Percentiles rank a stretch among this genome's conserved stretches.
Evolutionary conservation across 345 rosid species (phyloP).

Genomic region (Boechera stricta): DNA sequence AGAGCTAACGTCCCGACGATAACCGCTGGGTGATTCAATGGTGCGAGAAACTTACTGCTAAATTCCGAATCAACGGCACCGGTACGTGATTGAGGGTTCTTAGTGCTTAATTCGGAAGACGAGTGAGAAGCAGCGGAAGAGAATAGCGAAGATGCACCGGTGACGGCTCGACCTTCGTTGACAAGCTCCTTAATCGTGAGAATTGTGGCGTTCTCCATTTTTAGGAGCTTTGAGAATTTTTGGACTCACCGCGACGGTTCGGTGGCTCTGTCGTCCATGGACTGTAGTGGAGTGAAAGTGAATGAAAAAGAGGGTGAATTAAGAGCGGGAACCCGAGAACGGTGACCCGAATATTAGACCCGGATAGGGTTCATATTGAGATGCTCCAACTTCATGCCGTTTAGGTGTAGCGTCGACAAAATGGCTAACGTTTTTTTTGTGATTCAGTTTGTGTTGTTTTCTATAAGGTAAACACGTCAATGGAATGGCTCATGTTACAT

Average conservation of each 20-base stretch:
- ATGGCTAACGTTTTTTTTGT: not conserved
- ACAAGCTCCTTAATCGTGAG: slow-evolving; percentile 62
- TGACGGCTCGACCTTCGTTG: slow-evolving; percentile 49
- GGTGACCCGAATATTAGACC: slow-evolving; percentile 18
- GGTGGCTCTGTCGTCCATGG: slow-evolving; percentile 15
- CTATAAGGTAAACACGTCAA: too few species aligned
- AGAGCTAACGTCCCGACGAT: slow-evolving; percentile 68
- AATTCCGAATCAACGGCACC: slow-evolving; percentile 25
- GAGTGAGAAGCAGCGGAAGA: slow-evolving; percentile 30
- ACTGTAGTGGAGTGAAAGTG: slow-evolving; percentile 6
- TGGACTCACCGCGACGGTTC: slow-evolving; percentile 15
- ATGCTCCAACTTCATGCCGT: slow-evolving; percentile 14
- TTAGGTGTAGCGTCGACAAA: not conserved
- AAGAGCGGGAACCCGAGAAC: slow-evolving; percentile 42
- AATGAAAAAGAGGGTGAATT: not conserved
- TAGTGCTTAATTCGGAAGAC: slow-evolving; percentile 27
- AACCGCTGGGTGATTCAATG: slow-evolving; percentile 52
- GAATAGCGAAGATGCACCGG: slow-evolving; percentile 61
- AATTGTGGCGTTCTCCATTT: slow-evolving; percentile 47
- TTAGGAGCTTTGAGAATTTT: not conserved
- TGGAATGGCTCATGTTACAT: too few species aligned
- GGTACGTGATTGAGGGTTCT: slow-evolving; percentile 24
- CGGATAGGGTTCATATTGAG: not conserved
- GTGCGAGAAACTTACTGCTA: slow-evolving; percentile 48
- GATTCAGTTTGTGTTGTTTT: not conserved